Evolutionary conservation across 73 alveolate genomes (phyloP).

Genomic region (Breviolum minutum): DNA sequence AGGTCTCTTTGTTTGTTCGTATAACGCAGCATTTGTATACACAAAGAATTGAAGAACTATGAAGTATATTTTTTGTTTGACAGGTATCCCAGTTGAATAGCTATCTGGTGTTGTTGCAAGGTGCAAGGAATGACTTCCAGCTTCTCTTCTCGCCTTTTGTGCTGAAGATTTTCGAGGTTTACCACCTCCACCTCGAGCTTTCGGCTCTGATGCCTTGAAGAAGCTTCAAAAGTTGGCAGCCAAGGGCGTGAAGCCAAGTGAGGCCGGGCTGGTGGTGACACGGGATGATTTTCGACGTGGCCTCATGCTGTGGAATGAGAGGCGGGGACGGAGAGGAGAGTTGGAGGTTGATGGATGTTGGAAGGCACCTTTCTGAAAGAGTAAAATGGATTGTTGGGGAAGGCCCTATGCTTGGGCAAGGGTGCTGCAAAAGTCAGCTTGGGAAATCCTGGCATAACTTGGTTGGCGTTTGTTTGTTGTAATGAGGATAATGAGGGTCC

Average conservation of each 20-base stretch:
- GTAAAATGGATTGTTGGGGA: too few relatives aligned
- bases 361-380: too few relatives aligned
- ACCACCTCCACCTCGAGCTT: neutral
- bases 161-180: neutral
- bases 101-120: neutral
- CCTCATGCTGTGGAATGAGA: constrained; percentile 6
- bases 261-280: constrained; percentile 15
- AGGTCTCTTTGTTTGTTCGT: too few relatives aligned
- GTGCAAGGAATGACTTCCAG: neutral
- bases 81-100: neutral
- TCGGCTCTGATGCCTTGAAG: constrained; percentile 35
- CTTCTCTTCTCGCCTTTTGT: neutral
- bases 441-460: too few relatives aligned
- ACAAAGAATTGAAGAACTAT: neutral
- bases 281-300: neutral
- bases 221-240: constrained; percentile 3
- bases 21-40: neutral
- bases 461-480: too few relatives aligned
- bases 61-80: neutral
- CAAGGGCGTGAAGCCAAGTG: neutral
- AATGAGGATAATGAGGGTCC: too few relatives aligned
- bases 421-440: too few relatives aligned
- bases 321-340: neutral
- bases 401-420: too few relatives aligned
- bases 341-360: too few relatives aligned